Evolutionary conservation across 768 basidiomycete species (phyloP).

Genomic region (Porphyrellus cyaneotinctus): DNA sequence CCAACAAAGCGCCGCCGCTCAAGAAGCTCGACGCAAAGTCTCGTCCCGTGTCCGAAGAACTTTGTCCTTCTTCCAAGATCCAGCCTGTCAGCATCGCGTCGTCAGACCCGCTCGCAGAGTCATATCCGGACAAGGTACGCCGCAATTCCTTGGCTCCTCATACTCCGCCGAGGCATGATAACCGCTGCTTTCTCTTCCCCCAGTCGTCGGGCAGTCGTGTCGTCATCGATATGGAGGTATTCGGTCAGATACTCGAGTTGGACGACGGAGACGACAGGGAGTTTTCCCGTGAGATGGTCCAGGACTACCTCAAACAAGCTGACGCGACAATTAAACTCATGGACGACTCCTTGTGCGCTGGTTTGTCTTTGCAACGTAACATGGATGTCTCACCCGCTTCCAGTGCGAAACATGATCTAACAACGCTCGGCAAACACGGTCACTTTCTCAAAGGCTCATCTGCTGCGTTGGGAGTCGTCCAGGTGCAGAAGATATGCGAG

Average conservation of each 20-base stretch:
- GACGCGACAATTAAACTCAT: constrained; percentile 71
- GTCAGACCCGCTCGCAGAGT: constrained; percentile 15
- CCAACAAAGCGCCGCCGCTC: constrained; percentile 27
- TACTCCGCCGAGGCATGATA: background rate
- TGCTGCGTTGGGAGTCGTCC: constrained; percentile 81
- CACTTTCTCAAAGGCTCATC: constrained; percentile 98
- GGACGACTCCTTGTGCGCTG: constrained; percentile 72
- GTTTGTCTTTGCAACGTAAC: constrained; percentile 10
- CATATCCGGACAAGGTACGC: constrained; percentile 30
- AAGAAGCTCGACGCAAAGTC: constrained; percentile 33
- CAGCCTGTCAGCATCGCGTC: constrained; percentile 1
- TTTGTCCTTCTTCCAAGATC: constrained; percentile 6
- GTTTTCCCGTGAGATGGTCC: constrained; percentile 77
- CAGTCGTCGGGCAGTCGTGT: constrained; percentile 19
- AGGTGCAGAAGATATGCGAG: constrained; percentile 84
- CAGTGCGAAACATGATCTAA: constrained; percentile 57
- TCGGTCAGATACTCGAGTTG: constrained; percentile 85
- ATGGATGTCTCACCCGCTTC: constrained; percentile 21
- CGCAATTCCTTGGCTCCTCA: background rate
- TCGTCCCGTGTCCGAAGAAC: constrained; percentile 30
- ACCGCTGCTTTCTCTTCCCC: background rate
- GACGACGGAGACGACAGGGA: constrained; percentile 70
- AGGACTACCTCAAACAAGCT: constrained; percentile 80
- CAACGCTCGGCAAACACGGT: constrained; percentile 66
- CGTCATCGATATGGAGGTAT: constrained; percentile 74